These are phyloP conservation scores for Graphium sp. DNA, from an alignment of 2,329 filamentous ascomycete genomes.

Conservation along the genomic window DNA sequence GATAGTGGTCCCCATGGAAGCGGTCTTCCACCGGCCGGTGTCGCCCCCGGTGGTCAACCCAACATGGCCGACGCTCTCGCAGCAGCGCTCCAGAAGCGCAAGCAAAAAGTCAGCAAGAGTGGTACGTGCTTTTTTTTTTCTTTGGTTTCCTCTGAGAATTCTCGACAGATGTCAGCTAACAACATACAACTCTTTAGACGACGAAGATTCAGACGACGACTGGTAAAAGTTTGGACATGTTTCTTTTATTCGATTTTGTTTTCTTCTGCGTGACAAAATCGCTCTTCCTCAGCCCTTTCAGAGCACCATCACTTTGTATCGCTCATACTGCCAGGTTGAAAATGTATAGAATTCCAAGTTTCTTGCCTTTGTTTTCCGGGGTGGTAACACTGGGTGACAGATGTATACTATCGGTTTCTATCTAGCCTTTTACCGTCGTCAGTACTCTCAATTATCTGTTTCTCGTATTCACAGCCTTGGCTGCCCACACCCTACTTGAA, in stretches of 20 bases:
- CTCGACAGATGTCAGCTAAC: not conserved
- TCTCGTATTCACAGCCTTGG: too few relatives aligned
- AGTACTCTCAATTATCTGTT: too few relatives aligned
- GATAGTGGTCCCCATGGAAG: conserved; percentile 34
- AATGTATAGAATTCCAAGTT: too few relatives aligned
- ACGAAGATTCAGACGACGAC: conserved; percentile 62
- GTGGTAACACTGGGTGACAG: too few relatives aligned
- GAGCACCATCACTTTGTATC: too few relatives aligned
- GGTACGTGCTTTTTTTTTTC: conserved; percentile 44
- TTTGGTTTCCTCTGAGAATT: not conserved
- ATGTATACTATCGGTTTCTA: too few relatives aligned
- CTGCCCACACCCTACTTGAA: too few relatives aligned
- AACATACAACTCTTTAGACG: conserved; percentile 32
- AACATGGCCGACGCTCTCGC: conserved; percentile 73
- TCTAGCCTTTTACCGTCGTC: too few relatives aligned
- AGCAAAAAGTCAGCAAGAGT: conserved; percentile 86
- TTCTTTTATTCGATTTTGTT: conserved; percentile 1
- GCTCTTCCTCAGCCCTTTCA: too few relatives aligned
- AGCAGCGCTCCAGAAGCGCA: conserved; percentile 62
- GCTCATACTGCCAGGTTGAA: too few relatives aligned
- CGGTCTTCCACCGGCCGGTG: conserved; percentile 31
- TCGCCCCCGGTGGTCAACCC: conserved; percentile 34
- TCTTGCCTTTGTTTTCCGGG: too few relatives aligned
- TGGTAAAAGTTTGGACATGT: conserved; percentile 25
- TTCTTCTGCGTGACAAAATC: too few relatives aligned